Base-by-base conservation (phyloP, 2,329 filamentous ascomycete species). In the Myriosclerotinia scirpicola region DNA sequence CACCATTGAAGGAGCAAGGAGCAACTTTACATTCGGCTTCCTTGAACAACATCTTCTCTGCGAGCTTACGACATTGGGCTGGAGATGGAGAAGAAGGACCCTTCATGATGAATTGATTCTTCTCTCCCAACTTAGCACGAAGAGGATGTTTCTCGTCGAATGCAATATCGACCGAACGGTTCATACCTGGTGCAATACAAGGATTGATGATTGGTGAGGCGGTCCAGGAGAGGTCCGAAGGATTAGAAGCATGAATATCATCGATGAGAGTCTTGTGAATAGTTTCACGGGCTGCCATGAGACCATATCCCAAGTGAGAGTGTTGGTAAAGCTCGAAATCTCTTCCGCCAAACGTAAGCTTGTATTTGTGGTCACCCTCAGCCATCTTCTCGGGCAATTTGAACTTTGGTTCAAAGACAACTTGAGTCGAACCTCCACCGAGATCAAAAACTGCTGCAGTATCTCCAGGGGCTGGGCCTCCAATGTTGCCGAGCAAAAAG, bases 1-100 rank as follows among this genome's bases (percentile, higher is more conserved):
- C 88, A 71, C 95, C 95, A 78, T 97, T 96, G 87, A 99, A 99
- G 1, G 95, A 97, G 82, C 95, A 99, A n/a, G 95, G 95, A 0
- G 91, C 85, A 59, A 98, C 81, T 69, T 84, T 83, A 82, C 95
- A 99, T 42, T 87, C 84, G 54, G 87, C 86, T 26, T 96, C 92
- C 81, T 99, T 99, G 75, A 90, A 85, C 54, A 99, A 84, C 38
- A 96, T 96, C 79, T 90, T 92, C 82, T 99, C 95, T 1, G 93
- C 91, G 60, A 98, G 82, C 69, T 87, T 89, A 69, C 95, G 93
- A 82, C 95, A 99, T 79, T 97, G 93, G 2, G 93, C 90, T 22
- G 93, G 86, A 1, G 91, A 85, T 53, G 90, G 84, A 67, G 87
- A 85, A 17, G 86, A 81, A 2, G 95, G 95, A 2, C 95, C 95